phyloP scores from a whole-genome alignment of 2,329 filamentous ascomycete genomes.

The Aureobasidium musti region DNA sequence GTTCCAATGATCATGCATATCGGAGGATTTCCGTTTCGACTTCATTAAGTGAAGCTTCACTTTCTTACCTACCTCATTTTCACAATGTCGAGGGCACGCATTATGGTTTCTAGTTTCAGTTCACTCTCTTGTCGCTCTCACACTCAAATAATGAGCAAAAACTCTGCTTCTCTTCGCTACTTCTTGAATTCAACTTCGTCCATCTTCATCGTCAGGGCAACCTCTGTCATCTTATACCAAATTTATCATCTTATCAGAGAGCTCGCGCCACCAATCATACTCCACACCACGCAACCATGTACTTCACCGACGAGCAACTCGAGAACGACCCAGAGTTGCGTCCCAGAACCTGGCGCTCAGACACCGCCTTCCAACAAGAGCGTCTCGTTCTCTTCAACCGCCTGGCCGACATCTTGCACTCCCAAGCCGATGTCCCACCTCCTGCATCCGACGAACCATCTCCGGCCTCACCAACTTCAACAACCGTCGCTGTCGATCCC shows the following conservation, averaged over 20 bases:
- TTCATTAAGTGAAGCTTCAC: background rate
- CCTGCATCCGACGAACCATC: background rate
- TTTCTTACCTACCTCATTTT: background rate
- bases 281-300: background rate
- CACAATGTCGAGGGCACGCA: background rate
- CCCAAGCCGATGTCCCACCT: background rate
- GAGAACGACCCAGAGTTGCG: background rate
- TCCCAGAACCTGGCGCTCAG: background rate
- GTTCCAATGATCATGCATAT: background rate
- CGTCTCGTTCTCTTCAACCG: background rate
- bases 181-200: background rate
- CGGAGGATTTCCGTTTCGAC: background rate
- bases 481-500: background rate
- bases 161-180: background rate
- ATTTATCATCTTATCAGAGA: background rate
- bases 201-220: background rate
- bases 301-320: background rate
- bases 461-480: background rate
- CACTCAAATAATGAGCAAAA: background rate
- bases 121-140: background rate
- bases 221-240: background rate
- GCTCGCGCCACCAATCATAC: background rate
- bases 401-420: background rate
- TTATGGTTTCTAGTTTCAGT: background rate
- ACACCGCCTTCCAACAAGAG: background rate